Percentiles rank a stretch among this genome's conserved stretches.
phyloP scores from a whole-genome alignment of 352 stramenopile species.

The Phytophthora kernoviae region DNA sequence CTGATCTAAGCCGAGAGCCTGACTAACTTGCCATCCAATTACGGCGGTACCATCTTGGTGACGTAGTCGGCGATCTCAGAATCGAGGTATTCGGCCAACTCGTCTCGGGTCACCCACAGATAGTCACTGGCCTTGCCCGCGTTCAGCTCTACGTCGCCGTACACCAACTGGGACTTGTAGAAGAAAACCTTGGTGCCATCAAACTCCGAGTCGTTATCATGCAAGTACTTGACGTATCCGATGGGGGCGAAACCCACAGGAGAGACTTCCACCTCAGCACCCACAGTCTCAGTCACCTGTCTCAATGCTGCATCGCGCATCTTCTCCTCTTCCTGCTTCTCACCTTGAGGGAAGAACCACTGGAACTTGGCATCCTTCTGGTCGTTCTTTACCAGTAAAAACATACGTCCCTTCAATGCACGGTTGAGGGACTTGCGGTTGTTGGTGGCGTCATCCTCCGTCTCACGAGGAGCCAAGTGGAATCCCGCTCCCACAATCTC shows the following conservation, averaged over 20 bases:
- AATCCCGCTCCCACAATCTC: slow-evolving; percentile 79
- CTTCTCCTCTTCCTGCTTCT: slow-evolving; percentile 69
- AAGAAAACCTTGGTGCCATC: slow-evolving; percentile 89
- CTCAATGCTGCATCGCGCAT: slow-evolving; percentile 83
- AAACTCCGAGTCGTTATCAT: slow-evolving; percentile 57
- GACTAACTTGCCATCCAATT: slow-evolving; percentile 5
- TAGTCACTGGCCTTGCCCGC: slow-evolving; percentile 67
- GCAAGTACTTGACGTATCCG: slow-evolving; percentile 73
- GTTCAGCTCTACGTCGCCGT: slow-evolving; percentile 69
- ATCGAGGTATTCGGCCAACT: slow-evolving; percentile 81
- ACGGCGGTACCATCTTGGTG: slow-evolving; percentile 81
- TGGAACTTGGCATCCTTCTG: slow-evolving; percentile 54
- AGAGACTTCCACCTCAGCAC: slow-evolving; percentile 51
- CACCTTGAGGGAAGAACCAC: slow-evolving; percentile 80
- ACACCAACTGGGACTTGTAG: slow-evolving; percentile 80
- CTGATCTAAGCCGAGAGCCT: slow-evolving; percentile 11
- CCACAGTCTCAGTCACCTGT: slow-evolving; percentile 50
- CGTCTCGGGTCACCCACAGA: slow-evolving; percentile 79
- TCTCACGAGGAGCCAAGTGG: slow-evolving; percentile 77
- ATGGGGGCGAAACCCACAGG: slow-evolving; percentile 79
- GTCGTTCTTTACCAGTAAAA: slow-evolving; percentile 74
- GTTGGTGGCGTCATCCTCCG: slow-evolving; percentile 72
- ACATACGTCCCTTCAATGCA: slow-evolving; percentile 79
- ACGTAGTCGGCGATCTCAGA: slow-evolving; percentile 70
- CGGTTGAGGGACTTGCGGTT: slow-evolving; percentile 89